These are phyloP conservation scores for Gaultheria prostrata DNA, from an alignment of 148 eudicot genomes.

Conservation along the genomic window DNA sequence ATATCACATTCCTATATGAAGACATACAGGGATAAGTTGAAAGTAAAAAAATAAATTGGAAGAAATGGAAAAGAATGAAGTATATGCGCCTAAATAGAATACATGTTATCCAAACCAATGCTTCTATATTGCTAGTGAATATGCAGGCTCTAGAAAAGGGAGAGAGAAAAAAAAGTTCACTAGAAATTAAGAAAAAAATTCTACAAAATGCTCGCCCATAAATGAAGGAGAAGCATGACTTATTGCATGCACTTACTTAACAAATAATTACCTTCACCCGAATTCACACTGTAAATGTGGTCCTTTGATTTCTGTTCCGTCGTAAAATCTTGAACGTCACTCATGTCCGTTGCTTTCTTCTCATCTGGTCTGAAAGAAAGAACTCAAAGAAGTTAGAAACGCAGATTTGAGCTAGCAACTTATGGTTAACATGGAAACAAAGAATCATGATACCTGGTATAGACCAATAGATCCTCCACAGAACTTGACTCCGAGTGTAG, in stretches of 20 bases:
- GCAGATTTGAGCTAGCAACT: conserved; percentile 15
- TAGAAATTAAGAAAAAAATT: background rate
- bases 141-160: background rate
- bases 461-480: conserved; percentile 27
- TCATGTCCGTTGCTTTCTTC: conserved; percentile 27
- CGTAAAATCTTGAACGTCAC: conserved; percentile 17
- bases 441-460: conserved; percentile 35
- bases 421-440: background rate
- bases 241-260: background rate
- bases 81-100: background rate
- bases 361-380: conserved; percentile 43
- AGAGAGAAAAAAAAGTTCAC: background rate
- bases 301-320: conserved; percentile 15
- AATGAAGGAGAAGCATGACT: conserved; percentile 9
- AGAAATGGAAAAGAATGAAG: background rate
- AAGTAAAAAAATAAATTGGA: background rate
- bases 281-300: conserved; percentile 15
- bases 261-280: conserved; percentile 25
- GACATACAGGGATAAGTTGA: no score
- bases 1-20: background rate
- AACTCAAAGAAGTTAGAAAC: background rate
- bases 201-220: background rate
- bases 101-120: background rate
- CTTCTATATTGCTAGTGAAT: background rate
- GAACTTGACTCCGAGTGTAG: conserved; percentile 25